phyloP scores from a whole-genome alignment of 164 flowering plant species.

The Tetrastigma voinierianum region DNA sequence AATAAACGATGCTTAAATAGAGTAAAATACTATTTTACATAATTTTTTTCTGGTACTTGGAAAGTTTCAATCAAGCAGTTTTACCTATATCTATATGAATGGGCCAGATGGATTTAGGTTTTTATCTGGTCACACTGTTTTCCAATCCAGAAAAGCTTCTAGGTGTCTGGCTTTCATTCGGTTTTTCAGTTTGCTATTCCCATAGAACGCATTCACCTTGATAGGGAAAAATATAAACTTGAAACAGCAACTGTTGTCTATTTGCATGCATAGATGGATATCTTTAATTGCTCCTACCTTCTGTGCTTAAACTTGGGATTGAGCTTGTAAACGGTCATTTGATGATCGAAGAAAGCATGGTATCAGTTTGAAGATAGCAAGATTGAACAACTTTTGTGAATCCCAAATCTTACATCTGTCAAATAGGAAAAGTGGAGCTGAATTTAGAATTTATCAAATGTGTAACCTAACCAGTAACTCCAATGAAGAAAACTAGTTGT shows the following conservation, averaged over 20 bases:
- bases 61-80: not conserved
- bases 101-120: not conserved
- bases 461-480: not conserved
- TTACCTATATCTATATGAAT: not conserved
- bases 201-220: not conserved
- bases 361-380: not conserved
- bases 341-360: not conserved
- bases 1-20: not conserved
- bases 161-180: not conserved
- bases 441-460: not conserved
- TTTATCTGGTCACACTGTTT: not conserved
- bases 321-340: not conserved
- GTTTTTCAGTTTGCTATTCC: not conserved
- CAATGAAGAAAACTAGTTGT: not conserved
- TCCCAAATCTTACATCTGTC: no score
- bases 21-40: not conserved
- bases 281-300: not conserved
- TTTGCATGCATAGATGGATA: not conserved
- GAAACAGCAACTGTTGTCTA: not conserved
- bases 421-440: not conserved
- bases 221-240: not conserved
- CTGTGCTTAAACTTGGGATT: not conserved
- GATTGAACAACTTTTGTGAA: not conserved
- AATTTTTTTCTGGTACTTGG: not conserved
- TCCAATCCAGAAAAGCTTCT: not conserved